A percentile compares a stretch with the other conserved stretches of the same genome.
phyloP scores from a whole-genome alignment of 2,329 filamentous ascomycete species.

The Arachnopeziza araneosa region DNA sequence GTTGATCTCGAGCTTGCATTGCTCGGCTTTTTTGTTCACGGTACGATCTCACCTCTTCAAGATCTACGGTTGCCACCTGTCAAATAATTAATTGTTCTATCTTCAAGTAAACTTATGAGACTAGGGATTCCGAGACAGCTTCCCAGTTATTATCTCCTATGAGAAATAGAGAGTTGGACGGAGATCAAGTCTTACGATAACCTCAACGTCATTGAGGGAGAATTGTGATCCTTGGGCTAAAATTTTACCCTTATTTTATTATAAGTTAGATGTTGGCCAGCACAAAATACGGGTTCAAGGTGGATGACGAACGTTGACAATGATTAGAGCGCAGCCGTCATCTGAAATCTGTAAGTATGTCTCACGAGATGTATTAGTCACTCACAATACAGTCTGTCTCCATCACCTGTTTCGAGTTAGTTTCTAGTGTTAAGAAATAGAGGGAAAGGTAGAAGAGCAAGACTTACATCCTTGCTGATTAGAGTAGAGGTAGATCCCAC shows the following conservation, averaged over 20 bases:
- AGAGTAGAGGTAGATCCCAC: slow-evolving; percentile 56
- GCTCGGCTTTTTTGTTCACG: slow-evolving; percentile 31
- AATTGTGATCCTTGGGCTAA: slow-evolving; percentile 51
- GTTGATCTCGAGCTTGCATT: slow-evolving; percentile 22
- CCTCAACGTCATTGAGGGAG: slow-evolving; percentile 52
- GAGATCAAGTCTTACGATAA: slow-evolving; percentile 34
- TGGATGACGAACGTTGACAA: slow-evolving; percentile 40
- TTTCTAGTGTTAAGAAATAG: slow-evolving; percentile 40
- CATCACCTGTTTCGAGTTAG: slow-evolving; percentile 38
- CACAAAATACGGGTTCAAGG: background rate
- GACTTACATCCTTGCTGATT: slow-evolving; percentile 49
- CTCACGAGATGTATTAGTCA: too few relatives aligned
- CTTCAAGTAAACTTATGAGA: too few relatives aligned
- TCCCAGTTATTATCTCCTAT: background rate
- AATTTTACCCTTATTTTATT: slow-evolving; percentile 25
- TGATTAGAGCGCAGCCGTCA: slow-evolving; percentile 54
- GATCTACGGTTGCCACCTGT: slow-evolving; percentile 46
- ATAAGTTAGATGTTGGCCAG: background rate
- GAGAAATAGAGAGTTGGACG: background rate
- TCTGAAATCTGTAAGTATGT: slow-evolving; percentile 19
- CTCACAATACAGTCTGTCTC: slow-evolving; percentile 38
- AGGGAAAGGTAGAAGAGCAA: slow-evolving; percentile 17
- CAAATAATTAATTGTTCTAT: background rate
- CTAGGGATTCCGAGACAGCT: background rate
- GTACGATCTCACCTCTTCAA: slow-evolving; percentile 64